A percentile compares a stretch with the other conserved stretches of the same genome.
Conservation (phyloP, 495 filamentous ascomycete species). For the Clavariopsis aquatica region DNA sequence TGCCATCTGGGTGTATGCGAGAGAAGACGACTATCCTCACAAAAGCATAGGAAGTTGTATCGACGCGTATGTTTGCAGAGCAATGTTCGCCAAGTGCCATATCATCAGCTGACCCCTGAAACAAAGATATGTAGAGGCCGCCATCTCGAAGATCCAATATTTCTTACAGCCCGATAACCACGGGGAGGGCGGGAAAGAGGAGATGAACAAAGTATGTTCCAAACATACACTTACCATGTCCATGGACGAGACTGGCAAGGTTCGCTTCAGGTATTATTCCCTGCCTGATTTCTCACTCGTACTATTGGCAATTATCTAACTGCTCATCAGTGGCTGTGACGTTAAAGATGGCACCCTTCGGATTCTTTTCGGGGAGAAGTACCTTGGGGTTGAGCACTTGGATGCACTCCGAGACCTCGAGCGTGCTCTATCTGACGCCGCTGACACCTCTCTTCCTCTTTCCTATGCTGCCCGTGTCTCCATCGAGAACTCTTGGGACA, state of each 20-base stretch:
- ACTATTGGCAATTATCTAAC: background rate
- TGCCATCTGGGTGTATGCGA: slow-evolving; percentile 53
- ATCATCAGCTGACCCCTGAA: background rate
- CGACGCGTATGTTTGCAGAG: slow-evolving; percentile 43
- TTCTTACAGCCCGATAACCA: slow-evolving; percentile 36
- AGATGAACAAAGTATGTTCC: slow-evolving; percentile 53
- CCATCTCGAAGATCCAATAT: slow-evolving; percentile 48
- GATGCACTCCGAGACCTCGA: slow-evolving; percentile 45
- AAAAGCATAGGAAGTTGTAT: slow-evolving; percentile 51
- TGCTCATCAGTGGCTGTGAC: slow-evolving; percentile 45
- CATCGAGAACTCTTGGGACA: slow-evolving; percentile 52
- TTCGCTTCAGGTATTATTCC: slow-evolving; percentile 40
- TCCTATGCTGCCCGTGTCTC: slow-evolving; percentile 49
- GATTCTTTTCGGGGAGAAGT: slow-evolving; percentile 49
- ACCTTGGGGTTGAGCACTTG: slow-evolving; percentile 52
- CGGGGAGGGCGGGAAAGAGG: slow-evolving; percentile 46
- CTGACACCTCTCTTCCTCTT: slow-evolving; percentile 42
- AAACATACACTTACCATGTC: slow-evolving; percentile 53
- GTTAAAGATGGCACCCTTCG: slow-evolving; percentile 51
- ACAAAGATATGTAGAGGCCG: slow-evolving; percentile 50
- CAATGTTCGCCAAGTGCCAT: too few species aligned
- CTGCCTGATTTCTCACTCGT: background rate
- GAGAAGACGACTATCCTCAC: slow-evolving; percentile 50
- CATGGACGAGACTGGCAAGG: slow-evolving; percentile 47
- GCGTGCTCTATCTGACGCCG: slow-evolving; percentile 47